Percentiles rank a stretch among this genome's conserved stretches.
phyloP scores from a whole-genome alignment of 495 filamentous ascomycete genomes.

The Chaetomium cochliodes region DNA sequence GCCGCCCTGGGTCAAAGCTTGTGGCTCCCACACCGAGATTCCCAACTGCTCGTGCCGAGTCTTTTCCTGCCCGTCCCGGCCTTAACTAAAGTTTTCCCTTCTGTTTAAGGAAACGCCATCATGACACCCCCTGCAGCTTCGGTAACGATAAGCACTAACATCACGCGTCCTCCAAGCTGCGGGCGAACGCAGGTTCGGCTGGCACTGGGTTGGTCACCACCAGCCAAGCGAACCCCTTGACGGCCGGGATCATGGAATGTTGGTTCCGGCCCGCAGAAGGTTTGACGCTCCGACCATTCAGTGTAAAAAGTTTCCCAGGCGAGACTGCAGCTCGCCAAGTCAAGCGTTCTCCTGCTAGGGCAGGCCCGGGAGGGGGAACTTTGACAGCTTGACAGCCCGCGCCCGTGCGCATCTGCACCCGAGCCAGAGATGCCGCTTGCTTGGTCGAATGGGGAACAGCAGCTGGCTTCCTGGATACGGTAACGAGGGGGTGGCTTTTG shows the following conservation, averaged over 20 bases:
- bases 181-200: not conserved
- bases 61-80: not conserved
- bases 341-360: not conserved
- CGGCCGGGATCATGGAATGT: not conserved
- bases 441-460: slow-evolving; percentile 5
- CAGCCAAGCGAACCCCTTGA: slow-evolving; percentile 3
- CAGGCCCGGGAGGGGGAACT: not conserved
- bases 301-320: not conserved
- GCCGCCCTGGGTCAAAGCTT: not conserved
- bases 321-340: slow-evolving; percentile 4
- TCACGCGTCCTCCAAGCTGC: not conserved
- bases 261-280: not conserved
- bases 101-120: not conserved
- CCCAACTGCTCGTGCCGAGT: not conserved
- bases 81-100: not conserved
- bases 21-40: slow-evolving; percentile 4
- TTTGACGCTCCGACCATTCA: not conserved
- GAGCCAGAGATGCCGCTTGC: slow-evolving; percentile 3
- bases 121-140: not conserved
- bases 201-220: not conserved
- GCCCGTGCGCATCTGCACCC: slow-evolving; percentile 11
- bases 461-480: not conserved
- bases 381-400: slow-evolving; percentile 1
- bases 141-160: slow-evolving; percentile 13
- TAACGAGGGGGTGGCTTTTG: not conserved